Evolutionary conservation across 208 protist genomes (phyloP), one percentile per base, ranked within the genome.

Genomic region (Crithidia acanthocephali): DNA sequence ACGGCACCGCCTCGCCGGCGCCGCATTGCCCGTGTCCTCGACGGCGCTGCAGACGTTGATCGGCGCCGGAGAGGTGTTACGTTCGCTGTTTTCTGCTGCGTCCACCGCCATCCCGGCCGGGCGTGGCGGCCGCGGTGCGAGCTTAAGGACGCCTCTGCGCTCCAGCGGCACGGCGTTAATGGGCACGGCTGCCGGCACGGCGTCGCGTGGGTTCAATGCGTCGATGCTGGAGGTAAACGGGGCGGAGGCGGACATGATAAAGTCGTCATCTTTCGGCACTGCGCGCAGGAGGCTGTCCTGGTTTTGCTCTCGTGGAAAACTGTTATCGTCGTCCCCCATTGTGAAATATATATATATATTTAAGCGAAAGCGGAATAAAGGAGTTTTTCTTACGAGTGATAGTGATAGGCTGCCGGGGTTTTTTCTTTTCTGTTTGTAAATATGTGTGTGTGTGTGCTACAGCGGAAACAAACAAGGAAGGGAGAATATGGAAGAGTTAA

Each of bases 161-260:
- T 16, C 50, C 3, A 55, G 25, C 25, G 50, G 30, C 50, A 30
- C 2, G 23, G 23, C 8, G 3, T 9, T 25, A 16, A 55, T 7
- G 6, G 50, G 25, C 25, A 30, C 25, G 23, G 3, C 56, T 4
- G n/a, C 22, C n/a, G 8, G 56, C 33, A 63, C 11, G 25, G 40
- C 32, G 22, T 8, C 33, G 25, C 58, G 30, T 8, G n/a, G 2
- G 58, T 51, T 30, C 5, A 51, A 2, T 2, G 35, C 6, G 40
- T 35, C 4, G 40, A 51, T 35, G 58, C 58, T 63, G 40, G 35
- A 35, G 5, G 58, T 33, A 25, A 63, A 63, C 6, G 58, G 25
- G 8, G 40, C 25, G 22, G 58, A 51, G 58, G 35, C 40, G 25
- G 58, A 63, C 25, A 63, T 20, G 58, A 63, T 63, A 22, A 63